Percentiles rank a stretch among this genome's conserved stretches.
phyloP scores from a whole-genome alignment of 768 basidiomycete species.

The Amanita rubescens region DNA sequence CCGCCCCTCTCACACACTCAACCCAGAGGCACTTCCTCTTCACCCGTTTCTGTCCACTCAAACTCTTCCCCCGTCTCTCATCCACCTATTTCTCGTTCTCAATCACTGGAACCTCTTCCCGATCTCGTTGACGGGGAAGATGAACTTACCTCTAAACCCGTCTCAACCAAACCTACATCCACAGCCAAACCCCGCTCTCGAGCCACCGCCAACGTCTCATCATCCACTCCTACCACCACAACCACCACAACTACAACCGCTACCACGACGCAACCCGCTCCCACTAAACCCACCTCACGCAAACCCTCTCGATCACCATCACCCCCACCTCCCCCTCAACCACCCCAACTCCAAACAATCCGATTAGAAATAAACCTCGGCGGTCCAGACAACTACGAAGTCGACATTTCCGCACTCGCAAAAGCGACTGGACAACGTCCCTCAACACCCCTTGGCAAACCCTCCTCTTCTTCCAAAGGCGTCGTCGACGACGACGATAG shows the following conservation, averaged over 20 bases:
- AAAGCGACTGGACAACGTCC: too few species aligned
- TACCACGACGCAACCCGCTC: too few species aligned
- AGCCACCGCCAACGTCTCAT: not conserved
- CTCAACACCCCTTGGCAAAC: too few species aligned
- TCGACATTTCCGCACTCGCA: too few species aligned
- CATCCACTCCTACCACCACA: conserved; percentile 6
- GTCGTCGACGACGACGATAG: not conserved
- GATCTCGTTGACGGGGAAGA: not conserved
- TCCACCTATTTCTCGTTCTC: not conserved
- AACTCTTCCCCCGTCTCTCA: conserved; percentile 19
- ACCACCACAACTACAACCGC: not conserved
- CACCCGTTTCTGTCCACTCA: conserved; percentile 56
- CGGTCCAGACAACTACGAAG: too few species aligned
- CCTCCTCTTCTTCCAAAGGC: too few species aligned
- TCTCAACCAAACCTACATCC: not conserved
- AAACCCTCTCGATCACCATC: too few species aligned
- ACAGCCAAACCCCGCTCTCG: conserved; percentile 10
- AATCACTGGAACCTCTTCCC: not conserved
- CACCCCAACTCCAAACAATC: too few species aligned
- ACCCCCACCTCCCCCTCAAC: too few species aligned
- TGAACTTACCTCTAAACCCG: not conserved
- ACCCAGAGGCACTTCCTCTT: conserved; percentile 27
- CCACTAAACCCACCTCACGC: too few species aligned
- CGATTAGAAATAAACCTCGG: too few species aligned
- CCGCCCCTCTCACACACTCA: too few species aligned